Conservation (phyloP, 352 stramenopile species). For the Elongisporangium undulatum region DNA sequence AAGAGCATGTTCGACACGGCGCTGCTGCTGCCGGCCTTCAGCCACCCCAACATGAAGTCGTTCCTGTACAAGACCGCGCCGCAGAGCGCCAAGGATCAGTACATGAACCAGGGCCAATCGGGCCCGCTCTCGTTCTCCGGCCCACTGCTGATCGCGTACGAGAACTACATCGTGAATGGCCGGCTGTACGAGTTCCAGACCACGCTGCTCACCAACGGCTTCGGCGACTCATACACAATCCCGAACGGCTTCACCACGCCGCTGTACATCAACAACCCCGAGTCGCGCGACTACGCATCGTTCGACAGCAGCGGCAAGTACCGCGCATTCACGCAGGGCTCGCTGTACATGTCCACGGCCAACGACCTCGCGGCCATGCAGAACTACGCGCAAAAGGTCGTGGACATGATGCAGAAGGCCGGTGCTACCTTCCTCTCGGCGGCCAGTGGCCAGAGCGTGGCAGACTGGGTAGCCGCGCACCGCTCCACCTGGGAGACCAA, state of each 20-base stretch:
- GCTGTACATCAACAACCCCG: conserved; percentile 38
- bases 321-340: conserved; percentile 15
- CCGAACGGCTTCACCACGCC: conserved; percentile 21
- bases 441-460: neutral
- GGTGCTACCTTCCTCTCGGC: conserved; percentile 19
- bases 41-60: conserved; percentile 20
- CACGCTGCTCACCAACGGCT: conserved; percentile 27
- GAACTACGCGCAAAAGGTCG: conserved; percentile 25
- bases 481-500: conserved; percentile 18
- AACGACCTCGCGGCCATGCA: conserved; percentile 29
- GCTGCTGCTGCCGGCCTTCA: conserved; percentile 29
- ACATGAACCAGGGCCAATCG: conserved; percentile 21
- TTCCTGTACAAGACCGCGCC: conserved; percentile 24
- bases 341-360: conserved; percentile 26
- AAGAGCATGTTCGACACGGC: conserved; percentile 35
- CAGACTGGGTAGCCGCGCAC: conserved; percentile 25
- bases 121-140: conserved; percentile 26
- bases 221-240: conserved; percentile 17
- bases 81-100: conserved; percentile 27
- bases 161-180: conserved; percentile 23
- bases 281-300: conserved; percentile 21
- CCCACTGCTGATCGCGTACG: conserved; percentile 40
- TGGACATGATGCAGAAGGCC: conserved; percentile 17
- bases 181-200: conserved; percentile 35
- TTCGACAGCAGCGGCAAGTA: conserved; percentile 22